Percentiles rank a stretch among this genome's conserved stretches.
These are phyloP conservation scores for Phytophthora litchii DNA, from an alignment of 352 stramenopile genomes.

Conservation along the genomic window DNA sequence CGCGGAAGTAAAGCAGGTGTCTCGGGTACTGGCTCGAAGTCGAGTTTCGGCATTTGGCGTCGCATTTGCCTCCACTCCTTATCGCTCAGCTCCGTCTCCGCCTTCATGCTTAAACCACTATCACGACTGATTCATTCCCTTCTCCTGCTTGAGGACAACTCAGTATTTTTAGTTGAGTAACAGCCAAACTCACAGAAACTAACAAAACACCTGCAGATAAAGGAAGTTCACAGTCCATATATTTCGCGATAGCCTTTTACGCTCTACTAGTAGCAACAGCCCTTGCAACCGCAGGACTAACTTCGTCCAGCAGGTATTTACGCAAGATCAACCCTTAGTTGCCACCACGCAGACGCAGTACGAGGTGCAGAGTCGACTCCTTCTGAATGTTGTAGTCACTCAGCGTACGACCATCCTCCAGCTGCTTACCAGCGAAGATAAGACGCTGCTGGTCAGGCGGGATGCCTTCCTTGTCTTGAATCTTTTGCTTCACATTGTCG, in stretches of 20 bases:
- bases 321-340: slow-evolving; percentile 1
- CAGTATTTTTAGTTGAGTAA: not conserved
- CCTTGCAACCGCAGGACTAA: slow-evolving; percentile 15
- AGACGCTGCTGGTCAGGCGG: not conserved
- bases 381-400: slow-evolving; percentile 96
- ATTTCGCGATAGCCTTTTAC: slow-evolving; percentile 9
- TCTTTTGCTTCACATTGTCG: not conserved
- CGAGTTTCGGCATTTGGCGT: slow-evolving; percentile 53
- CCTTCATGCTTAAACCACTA: slow-evolving; percentile 13
- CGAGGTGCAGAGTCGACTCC: slow-evolving; percentile 84
- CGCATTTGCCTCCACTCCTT: slow-evolving; percentile 67
- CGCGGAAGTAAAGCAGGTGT: slow-evolving; percentile 49
- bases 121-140: not conserved
- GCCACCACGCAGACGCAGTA: slow-evolving; percentile 14
- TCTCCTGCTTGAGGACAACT: not conserved
- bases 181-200: not conserved
- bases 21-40: slow-evolving; percentile 70
- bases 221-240: slow-evolving; percentile 23
- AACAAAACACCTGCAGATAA: too few species aligned
- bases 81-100: slow-evolving; percentile 42
- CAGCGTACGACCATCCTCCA: slow-evolving; percentile 93
- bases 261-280: slow-evolving; percentile 1
- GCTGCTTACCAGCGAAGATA: slow-evolving; percentile 96
- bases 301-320: slow-evolving; percentile 6
- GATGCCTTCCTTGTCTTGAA: not conserved